Evolutionary conservation across 2,329 filamentous ascomycete species (phyloP), one percentile per base, ranked within the genome.

Genomic region (Fusarium cyanostomum): DNA sequence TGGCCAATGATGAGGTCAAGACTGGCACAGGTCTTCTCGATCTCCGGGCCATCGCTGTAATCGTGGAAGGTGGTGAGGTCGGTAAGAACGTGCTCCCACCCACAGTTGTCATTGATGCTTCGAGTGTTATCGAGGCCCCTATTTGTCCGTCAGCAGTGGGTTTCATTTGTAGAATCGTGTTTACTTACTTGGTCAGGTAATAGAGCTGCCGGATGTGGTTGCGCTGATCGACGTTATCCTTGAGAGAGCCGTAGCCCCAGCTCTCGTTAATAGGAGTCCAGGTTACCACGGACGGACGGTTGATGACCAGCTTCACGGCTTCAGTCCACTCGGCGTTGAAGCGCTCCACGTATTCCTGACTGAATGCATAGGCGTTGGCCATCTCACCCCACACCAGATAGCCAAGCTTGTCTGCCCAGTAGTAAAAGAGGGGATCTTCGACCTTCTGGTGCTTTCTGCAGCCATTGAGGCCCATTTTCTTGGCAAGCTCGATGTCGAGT

Each of bases 71-170:
- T 89, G 21, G 84, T 86, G 3, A 90, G 75, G 64, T 90, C 88
- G 0, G 85, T 88, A 10, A 79, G 67, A 7, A 90, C 86, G 62
- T 90, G 87, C 69, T 90, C 87, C 88, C 88, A 90, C 30, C 88
- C 88, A 64, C 88, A 90, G 73, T 91, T 90, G 72, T 90, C 88
- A 68, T 90, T 91, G 69, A 91, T 81, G 13, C 86, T 86, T 7
- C 88, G 77, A 0, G 84, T 89, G 2, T 84, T 80, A 62, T 91
- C 88, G 2, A 90, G 79, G 0, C 81, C 80, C 52, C 75, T 77
- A 38, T 7, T 11, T 8, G 5, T 13, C 4, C 15, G 41, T 71
- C 21, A 67, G 62, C 26, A 21, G 18, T 21, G 21, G 39, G 26
- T 35, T n/a, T 2, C 35, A 8, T n/a, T 68, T 78, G 78, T 16